phyloP scores from a whole-genome alignment of 257 asterid species.

The Catharanthus roseus region DNA sequence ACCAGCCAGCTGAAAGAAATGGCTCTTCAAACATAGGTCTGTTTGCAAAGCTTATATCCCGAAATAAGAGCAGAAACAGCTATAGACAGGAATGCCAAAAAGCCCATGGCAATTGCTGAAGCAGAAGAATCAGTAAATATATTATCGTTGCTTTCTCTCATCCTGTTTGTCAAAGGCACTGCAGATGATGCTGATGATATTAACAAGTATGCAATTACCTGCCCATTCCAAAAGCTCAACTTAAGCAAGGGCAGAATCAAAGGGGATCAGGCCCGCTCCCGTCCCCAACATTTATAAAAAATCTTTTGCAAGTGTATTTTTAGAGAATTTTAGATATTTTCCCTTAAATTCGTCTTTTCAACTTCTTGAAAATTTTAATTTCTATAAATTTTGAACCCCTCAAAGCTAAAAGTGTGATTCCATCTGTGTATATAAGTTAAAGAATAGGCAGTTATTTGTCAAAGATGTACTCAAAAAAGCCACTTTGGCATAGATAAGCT shows the following conservation, averaged over 20 bases:
- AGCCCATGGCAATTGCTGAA: conserved; percentile 71
- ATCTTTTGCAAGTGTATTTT: too few species aligned
- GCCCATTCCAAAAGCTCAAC: conserved; percentile 21
- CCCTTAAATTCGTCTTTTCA: too few species aligned
- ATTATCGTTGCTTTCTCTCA: conserved; percentile 75
- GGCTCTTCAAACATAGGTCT: conserved; percentile 58
- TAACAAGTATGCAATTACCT: conserved; percentile 72
- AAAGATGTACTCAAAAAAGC: neutral
- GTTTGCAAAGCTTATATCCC: conserved; percentile 74
- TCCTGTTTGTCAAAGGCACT: conserved; percentile 69
- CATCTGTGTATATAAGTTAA: too few species aligned
- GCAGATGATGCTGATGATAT: conserved; percentile 90
- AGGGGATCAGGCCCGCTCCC: too few species aligned
- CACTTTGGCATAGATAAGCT: neutral
- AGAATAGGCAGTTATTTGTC: too few species aligned
- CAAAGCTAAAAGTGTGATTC: too few species aligned
- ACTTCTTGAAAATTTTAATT: too few species aligned
- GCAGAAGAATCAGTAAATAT: conserved; percentile 89
- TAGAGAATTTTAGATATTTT: too few species aligned
- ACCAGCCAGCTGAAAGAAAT: too few species aligned
- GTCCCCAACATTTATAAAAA: too few species aligned
- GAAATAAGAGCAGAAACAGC: conserved; percentile 70
- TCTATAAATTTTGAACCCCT: too few species aligned
- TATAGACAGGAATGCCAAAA: conserved; percentile 70
- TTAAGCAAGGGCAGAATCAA: too few species aligned